Conservation (phyloP, 2,329 filamentous ascomycete genomes). For the Davidsoniella neocaledoniae region DNA sequence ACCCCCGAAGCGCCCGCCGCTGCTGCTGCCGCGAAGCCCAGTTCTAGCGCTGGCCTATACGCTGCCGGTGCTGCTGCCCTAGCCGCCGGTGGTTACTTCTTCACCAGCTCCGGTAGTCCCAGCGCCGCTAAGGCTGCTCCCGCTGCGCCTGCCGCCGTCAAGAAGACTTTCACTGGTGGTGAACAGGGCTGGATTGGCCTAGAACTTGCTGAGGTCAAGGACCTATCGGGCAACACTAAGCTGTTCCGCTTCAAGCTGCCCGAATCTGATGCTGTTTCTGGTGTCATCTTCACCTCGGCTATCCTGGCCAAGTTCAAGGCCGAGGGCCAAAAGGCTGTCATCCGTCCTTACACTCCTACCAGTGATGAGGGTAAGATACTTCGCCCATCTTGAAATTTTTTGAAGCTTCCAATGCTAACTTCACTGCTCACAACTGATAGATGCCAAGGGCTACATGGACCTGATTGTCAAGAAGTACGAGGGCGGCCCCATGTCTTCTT, state of each 20-base stretch:
- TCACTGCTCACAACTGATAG: conserved; percentile 25
- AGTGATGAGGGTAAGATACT: conserved; percentile 56
- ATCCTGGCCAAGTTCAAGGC: conserved; percentile 85
- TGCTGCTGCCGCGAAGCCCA: conserved; percentile 30
- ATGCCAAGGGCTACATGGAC: conserved; percentile 63
- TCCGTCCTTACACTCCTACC: conserved; percentile 84
- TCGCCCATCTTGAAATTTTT: neutral
- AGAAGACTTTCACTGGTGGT: conserved; percentile 53
- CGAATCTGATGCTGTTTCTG: conserved; percentile 68
- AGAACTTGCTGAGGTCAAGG: conserved; percentile 60
- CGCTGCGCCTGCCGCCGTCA: conserved; percentile 20
- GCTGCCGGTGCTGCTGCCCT: conserved; percentile 41
- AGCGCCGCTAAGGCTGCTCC: conserved; percentile 33
- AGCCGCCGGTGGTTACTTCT: conserved; percentile 42
- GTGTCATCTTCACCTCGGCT: conserved; percentile 67
- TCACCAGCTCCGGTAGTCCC: conserved; percentile 35
- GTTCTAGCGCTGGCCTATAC: conserved; percentile 43
- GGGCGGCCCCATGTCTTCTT: conserved; percentile 76
- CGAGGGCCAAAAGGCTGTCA: conserved; percentile 65
- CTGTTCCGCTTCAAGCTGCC: conserved; percentile 75
- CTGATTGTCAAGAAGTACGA: conserved; percentile 87
- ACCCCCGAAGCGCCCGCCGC: conserved; percentile 27
- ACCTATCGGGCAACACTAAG: conserved; percentile 90
- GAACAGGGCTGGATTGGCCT: conserved; percentile 80
- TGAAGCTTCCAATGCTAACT: neutral